These are phyloP conservation scores for Paspalum notatum DNA, from an alignment of 176 grass and related monocot species.

Conservation along the genomic window DNA sequence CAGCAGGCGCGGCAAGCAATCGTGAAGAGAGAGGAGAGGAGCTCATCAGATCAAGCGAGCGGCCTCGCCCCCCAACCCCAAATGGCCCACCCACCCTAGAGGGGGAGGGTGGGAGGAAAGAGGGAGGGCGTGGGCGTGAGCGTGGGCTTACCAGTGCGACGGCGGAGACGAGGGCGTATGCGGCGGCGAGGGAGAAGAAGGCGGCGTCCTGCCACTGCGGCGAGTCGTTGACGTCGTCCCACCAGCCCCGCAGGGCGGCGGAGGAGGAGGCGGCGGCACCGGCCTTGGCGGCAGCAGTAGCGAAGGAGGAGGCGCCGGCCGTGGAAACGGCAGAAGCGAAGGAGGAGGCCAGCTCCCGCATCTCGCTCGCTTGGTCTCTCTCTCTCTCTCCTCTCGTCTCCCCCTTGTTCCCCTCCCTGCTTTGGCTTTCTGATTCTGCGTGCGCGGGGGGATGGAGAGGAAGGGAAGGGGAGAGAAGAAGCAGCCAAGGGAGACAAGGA, in stretches of 20 bases:
- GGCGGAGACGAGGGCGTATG: conserved; percentile 84
- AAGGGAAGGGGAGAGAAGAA: neutral
- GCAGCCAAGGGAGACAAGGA: neutral
- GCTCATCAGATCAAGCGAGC: neutral
- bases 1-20: neutral
- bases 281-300: no score
- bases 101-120: neutral
- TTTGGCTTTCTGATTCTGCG: neutral
- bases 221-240: conserved; percentile 78
- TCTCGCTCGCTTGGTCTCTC: neutral
- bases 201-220: conserved; percentile 73
- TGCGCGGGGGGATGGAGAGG: neutral
- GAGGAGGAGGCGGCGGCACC: no score
- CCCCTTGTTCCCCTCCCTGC: neutral
- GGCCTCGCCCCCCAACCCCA: no score
- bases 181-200: conserved; percentile 86
- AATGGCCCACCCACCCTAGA: no score
- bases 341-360: conserved; percentile 43
- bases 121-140: neutral
- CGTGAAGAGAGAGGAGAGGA: neutral
- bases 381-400: no score
- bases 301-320: neutral
- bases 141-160: conserved; percentile 64
- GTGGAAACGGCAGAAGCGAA: neutral
- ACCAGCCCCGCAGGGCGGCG: conserved; percentile 54